Evolutionary conservation across 192 early-diverging fungal species (phyloP), one percentile per base, ranked within the genome.

Genomic region (Lunasporangiospora selenospora): DNA sequence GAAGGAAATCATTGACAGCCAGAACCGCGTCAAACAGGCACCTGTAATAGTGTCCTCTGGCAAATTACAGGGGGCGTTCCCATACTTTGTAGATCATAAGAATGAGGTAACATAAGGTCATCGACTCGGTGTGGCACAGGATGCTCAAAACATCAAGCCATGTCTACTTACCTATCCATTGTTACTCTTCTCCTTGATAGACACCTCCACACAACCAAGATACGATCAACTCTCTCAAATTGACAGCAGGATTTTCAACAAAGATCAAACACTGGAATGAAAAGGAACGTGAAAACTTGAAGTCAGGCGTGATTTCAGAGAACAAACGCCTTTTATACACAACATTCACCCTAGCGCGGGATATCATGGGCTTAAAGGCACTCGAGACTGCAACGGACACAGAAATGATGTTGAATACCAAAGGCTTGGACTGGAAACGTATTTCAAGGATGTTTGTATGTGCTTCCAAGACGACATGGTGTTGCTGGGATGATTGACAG

Each of bases 401-500:
- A 13, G 39, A 73, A 32, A 47, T 78, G 58, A 55, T 61, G 33
- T 24, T 71, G 4, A 73, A 73, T 40, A 71, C 64, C 2, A 51
- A 65, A 26, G 67, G 61, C 10, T 37, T 78, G 13, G 47, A 73
- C 44, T 78, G 67, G 67, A 10, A 39, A 23, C 58, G 64, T 23
- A 61, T 73, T 6, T 51, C 76, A 4, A 56, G 56, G 19, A 42
- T 44, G 57, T 66, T 47, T 58, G 76, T 78, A 78, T 56, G 62
- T 24, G 18, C 3, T 21, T 21, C 1, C n/a, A n/a, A n/a, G n/a
- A n/a, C n/a, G n/a, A n/a, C n/a, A n/a, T n/a, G n/a, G n/a, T n/a
- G n/a, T n/a, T n/a, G n/a, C n/a, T n/a, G n/a, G n/a, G n/a, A n/a
- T n/a, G n/a, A n/a, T n/a, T n/a, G n/a, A n/a, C n/a, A n/a, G n/a